Evolutionary conservation across 805 yeast species (phyloP), one percentile per base, ranked within the genome.

Genomic region (Nematodospora valgi): DNA sequence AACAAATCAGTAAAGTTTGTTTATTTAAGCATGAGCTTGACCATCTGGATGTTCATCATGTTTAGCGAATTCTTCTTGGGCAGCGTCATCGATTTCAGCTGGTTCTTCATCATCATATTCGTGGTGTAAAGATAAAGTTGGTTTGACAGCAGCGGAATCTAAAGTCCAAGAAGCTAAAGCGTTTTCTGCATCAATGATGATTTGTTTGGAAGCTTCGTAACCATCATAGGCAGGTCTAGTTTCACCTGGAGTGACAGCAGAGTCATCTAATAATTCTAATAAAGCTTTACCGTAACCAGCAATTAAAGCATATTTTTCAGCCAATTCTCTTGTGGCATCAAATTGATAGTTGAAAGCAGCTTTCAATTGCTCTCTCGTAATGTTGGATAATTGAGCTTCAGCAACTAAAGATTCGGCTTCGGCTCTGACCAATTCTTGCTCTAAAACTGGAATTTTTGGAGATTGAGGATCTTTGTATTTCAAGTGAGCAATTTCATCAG

Each of bases 361-460:
- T 70, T 85, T 82, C 58, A 86, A 74, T 64, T 84, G 83, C 58
- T 86, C 88, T 68, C 95, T 75, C 47, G 95, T 85, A 56, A 85
- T 85, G 64, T 86, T 86, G 24, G 91, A 82, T 51, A 86, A 72
- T 69, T 86, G 95, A 20, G 94, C 94, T 68, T 86, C 95, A 32
- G 95, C 95, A 50, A 86, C 95, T 46, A 86, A 71, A 34, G 88
- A 81, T 66, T 86, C 95, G 37, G 95, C 95, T 67, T 86, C 95
- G 24, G 93, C 93, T 65, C 95, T 76, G 40, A 86, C 95, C 57
- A 86, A 72, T 64, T 86, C 94, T 62, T 86, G 94, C 69, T 86
- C 94, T 58, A 86, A 71, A 38, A 85, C 79, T 37, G 78, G 74
- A 46, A 86, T 80, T 70, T 82, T 84, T 73, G 87, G 79, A 27